Percentiles rank a stretch among this genome's conserved stretches.
Evolutionary conservation across 345 rosid species (phyloP).

Genomic region (Microthlaspi erraticum): DNA sequence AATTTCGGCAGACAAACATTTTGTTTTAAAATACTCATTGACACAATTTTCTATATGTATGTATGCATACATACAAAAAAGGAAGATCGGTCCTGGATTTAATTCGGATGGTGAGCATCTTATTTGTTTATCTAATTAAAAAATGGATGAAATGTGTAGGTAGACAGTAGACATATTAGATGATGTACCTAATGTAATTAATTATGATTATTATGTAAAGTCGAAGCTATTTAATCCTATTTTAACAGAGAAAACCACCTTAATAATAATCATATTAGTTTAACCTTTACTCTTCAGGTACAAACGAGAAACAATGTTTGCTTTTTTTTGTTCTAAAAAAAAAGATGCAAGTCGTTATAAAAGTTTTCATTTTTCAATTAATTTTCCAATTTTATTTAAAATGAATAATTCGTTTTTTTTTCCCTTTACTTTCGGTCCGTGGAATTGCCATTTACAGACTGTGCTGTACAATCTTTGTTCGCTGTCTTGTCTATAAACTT

Average conservation of each 20-base stretch:
- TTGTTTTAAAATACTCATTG: background rate
- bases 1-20: background rate
- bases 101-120: slow-evolving; percentile 35
- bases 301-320: slow-evolving; percentile 3
- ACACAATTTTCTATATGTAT: slow-evolving; percentile 2
- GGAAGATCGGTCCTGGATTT: background rate
- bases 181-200: slow-evolving; percentile 36
- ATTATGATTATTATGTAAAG: slow-evolving; percentile 42
- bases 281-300: slow-evolving; percentile 15
- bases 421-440: slow-evolving; percentile 10
- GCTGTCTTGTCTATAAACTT: slow-evolving; percentile 43
- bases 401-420: background rate
- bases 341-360: slow-evolving; percentile 2
- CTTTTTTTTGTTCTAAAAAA: background rate
- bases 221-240: slow-evolving; percentile 30
- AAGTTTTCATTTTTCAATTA: background rate
- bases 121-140: background rate
- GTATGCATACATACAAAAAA: slow-evolving; percentile 2
- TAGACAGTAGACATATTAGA: slow-evolving; percentile 38
- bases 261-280: slow-evolving; percentile 14
- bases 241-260: slow-evolving; percentile 18
- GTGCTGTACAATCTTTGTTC: slow-evolving; percentile 36
- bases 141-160: slow-evolving; percentile 33
- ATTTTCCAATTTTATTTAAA: background rate
- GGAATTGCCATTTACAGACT: slow-evolving; percentile 41